phyloP scores from a whole-genome alignment of 169 alveolate species.

The Plasmodium cynomolgi region DNA sequence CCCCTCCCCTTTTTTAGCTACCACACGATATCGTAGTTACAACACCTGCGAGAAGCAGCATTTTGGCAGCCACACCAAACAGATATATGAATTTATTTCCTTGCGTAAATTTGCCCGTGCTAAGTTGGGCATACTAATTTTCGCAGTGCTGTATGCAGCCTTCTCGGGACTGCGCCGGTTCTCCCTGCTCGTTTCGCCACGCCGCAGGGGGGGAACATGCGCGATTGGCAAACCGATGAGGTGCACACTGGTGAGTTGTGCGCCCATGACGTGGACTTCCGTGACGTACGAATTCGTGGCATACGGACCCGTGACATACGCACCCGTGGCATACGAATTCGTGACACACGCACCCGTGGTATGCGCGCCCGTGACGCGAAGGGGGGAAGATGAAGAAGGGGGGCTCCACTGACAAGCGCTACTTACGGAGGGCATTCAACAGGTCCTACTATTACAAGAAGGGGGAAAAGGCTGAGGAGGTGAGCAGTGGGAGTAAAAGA shows the following conservation, averaged over 20 bases:
- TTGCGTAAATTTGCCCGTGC: not conserved
- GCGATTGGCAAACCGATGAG: not conserved
- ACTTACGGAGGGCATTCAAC: constrained; percentile 17
- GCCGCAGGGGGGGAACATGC: not conserved
- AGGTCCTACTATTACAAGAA: constrained; percentile 48
- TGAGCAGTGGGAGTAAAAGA: not conserved
- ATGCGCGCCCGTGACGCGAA: not conserved
- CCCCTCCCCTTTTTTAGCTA: too few relatives aligned
- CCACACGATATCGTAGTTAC: not conserved
- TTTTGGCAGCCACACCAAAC: not conserved
- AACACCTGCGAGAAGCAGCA: not conserved
- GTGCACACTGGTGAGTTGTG: not conserved
- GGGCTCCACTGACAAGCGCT: constrained; percentile 30
- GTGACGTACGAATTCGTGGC: not conserved
- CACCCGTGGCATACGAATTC: not conserved
- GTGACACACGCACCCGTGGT: not conserved
- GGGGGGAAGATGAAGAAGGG: constrained; percentile 38
- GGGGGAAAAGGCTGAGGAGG: constrained; percentile 29
- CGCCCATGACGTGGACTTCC: not conserved
- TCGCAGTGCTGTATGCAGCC: not conserved
- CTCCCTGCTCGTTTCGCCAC: not conserved
- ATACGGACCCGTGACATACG: not conserved
- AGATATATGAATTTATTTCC: not conserved
- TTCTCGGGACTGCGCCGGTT: not conserved
- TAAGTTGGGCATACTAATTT: not conserved